phyloP scores from a whole-genome alignment of 768 basidiomycete genomes.

The Phanerodontia chrysosporium region DNA sequence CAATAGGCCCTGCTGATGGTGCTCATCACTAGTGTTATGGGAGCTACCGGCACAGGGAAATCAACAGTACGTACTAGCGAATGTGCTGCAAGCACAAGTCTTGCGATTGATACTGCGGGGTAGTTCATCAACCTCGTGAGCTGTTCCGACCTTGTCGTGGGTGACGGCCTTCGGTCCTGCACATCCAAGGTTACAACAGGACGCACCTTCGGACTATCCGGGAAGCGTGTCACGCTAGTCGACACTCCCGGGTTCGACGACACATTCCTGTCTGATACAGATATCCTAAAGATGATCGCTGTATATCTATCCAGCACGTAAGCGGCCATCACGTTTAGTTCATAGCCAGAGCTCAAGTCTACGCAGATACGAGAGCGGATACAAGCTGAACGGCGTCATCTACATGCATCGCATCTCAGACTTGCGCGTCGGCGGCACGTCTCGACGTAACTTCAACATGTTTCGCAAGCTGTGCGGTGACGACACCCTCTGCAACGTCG shows the following conservation, averaged over 20 bases:
- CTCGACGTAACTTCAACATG: slow-evolving; percentile 41
- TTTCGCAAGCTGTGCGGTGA: slow-evolving; percentile 52
- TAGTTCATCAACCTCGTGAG: slow-evolving; percentile 55
- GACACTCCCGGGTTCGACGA: slow-evolving; percentile 65
- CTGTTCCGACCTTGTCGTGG: slow-evolving; percentile 43
- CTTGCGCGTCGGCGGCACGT: slow-evolving; percentile 13
- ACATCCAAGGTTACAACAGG: slow-evolving; percentile 44
- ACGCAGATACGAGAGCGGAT: slow-evolving; percentile 15
- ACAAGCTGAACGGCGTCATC: slow-evolving; percentile 15
- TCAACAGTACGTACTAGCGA: slow-evolving; percentile 9
- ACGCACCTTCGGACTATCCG: slow-evolving; percentile 40
- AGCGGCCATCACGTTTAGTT: no score
- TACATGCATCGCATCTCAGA: slow-evolving; percentile 21
- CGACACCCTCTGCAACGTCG: slow-evolving; percentile 42
- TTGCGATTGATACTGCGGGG: neutral
- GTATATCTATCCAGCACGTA: slow-evolving; percentile 7
- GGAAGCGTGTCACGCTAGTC: slow-evolving; percentile 40
- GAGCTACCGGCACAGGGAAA: slow-evolving; percentile 17
- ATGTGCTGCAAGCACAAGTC: neutral
- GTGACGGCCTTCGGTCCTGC: slow-evolving; percentile 45
- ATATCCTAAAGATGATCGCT: slow-evolving; percentile 12
- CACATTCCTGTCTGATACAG: slow-evolving; percentile 10
- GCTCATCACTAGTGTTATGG: slow-evolving; percentile 16
- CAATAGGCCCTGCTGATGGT: neutral
- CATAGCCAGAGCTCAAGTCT: no score